Evolutionary conservation across 768 basidiomycete species (phyloP), one percentile per base, ranked within the genome.

Genomic region (Amanita rimosa): DNA sequence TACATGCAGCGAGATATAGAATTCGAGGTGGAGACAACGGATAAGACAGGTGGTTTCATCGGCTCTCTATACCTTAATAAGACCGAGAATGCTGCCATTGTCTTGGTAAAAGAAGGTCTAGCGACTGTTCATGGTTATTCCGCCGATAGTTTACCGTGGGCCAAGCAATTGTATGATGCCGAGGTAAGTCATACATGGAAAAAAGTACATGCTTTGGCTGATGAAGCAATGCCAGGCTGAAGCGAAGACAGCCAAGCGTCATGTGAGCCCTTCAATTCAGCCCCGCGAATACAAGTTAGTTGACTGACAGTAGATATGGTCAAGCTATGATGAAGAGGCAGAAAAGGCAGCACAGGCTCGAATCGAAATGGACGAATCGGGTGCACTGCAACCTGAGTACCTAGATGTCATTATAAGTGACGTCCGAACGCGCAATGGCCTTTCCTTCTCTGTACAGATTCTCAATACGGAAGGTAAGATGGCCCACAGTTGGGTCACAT

Each of bases 1-100:
- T 93, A 84, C 61, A 84, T 97, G 84, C 95, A 99, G 63, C 80
- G 95, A 24, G 95, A 99, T 58, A 82, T 91, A 5, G 95, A 99
- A 63, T 82, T 98, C 51, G 86, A 90, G 56, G 82, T 97, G 40
- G 90, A 95, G 51, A 75, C 76, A 13, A 78, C 84, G 13, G 95
- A 99, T 70, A 97, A 96, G 66, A 83, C 85, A 3, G 95, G 95
- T 34, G 96, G 96, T 3, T 97, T 95, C 65, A 94, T 97, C 54
- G 94, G 94, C 11, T 66, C 84, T 1, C 71, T 98, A 48, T 94
- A 84, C 63, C 49, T 86, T 55, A 85, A 86, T 64, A 95, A 91
- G 61, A 80, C 74, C 1, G 85, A 89, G 55, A 98, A 96, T 63
- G 85, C 75, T 35, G 96, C 93, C 1, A 70, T 93, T 34, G 65